Base-by-base conservation (phyloP, 2,329 filamentous ascomycete genomes). In the Zymoseptoria crescenta region DNA sequence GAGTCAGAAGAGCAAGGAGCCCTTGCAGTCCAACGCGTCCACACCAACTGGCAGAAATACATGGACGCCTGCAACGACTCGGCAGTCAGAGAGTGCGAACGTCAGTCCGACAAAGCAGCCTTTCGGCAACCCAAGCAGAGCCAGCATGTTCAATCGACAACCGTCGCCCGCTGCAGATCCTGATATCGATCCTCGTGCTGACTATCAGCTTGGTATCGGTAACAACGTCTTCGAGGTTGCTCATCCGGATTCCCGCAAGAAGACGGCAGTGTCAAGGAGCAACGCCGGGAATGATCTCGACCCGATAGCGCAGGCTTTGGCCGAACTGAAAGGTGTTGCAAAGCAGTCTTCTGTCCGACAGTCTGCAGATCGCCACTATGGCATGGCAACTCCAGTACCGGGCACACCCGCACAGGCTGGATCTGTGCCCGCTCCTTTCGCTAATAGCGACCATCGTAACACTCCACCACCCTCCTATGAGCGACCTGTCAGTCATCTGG, bases 191-290 rank as follows among this genome's bases (percentile, higher is more conserved):
- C 92, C 93, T 58, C 87, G 94, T 62, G 91, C 93, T 48, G 96
- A 88, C 72, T 86, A 97, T 68, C 93, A 96, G 62, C 81, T 99
- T 28, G 96, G 96, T 68, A 84, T 99, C 57, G 94, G 94, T 7
- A 91, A 95, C 68, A 99, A 99, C 68, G 91, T 99, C 9, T 96
- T 99, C 69, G 87, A 96, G 58, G 93, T 99, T 8, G 88, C 89
- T 10, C 88, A 88, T 8, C 87, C 90, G 0, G 89, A 93, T 60
- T 65, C 68, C 28, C 73, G 73, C 49, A 73, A 82, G 49, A 69
- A 67, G 80, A 64, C 67, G 5, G 52, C 61, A 2, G 59, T 65
- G 24, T 45, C 35, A 16, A 45, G 13, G 35, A 67, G 67, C 53
- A 67, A 72, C 56, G 73, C 54, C 61, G 57, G 72, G 9, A 66